phyloP scores from a whole-genome alignment of 2,329 filamentous ascomycete species.

The Drechmeria coniospora region DNA sequence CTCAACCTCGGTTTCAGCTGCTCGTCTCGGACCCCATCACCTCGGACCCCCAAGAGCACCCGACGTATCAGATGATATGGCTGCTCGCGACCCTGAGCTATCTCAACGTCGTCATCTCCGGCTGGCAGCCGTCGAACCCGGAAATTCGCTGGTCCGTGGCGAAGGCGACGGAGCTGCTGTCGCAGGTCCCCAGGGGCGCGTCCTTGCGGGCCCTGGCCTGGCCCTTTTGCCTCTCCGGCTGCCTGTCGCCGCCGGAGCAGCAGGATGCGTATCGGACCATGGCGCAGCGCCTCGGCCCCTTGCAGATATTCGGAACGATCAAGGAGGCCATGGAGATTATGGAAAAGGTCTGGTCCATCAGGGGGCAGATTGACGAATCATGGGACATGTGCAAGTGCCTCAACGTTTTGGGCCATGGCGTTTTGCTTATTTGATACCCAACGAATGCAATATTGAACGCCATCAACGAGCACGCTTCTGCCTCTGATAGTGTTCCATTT shows the following conservation, averaged over 20 bases:
- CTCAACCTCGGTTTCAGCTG: conserved; percentile 1
- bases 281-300: conserved; percentile 22
- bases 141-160: conserved; percentile 22
- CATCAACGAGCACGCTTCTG: background rate
- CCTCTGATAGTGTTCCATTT: no score
- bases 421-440: conserved; percentile 22
- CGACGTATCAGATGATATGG: conserved; percentile 26
- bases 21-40: conserved; percentile 7
- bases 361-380: conserved; percentile 22
- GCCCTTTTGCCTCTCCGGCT: conserved; percentile 27
- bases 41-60: conserved; percentile 9
- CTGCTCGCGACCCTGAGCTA: conserved; percentile 31
- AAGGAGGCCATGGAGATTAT: conserved; percentile 27
- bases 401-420: conserved; percentile 22
- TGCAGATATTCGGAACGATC: conserved; percentile 29
- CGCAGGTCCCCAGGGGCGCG: conserved; percentile 13
- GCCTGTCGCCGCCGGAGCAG: conserved; percentile 21
- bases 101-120: conserved; percentile 30
- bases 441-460: background rate
- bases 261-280: conserved; percentile 27
- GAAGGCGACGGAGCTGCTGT: conserved; percentile 19
- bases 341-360: conserved; percentile 28
- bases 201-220: conserved; percentile 22
- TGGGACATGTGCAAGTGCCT: conserved; percentile 30
- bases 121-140: conserved; percentile 31